A percentile compares a stretch with the other conserved stretches of the same genome.
phyloP scores from a whole-genome alignment of 768 basidiomycete species.

The Tulasnella sp. region DNA sequence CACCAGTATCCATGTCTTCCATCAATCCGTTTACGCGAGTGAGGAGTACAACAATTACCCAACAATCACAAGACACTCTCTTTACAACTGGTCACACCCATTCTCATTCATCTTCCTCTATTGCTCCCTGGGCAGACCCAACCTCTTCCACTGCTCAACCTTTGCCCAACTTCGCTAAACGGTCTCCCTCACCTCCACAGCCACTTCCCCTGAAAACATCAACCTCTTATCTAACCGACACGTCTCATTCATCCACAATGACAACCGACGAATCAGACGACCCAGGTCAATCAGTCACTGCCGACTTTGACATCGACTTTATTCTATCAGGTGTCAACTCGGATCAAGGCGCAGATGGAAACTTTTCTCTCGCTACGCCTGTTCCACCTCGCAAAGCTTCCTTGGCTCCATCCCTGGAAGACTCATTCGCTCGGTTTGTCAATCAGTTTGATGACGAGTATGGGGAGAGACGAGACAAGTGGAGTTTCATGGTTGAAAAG shows the following conservation, averaged over 20 bases:
- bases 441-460: constrained; percentile 29
- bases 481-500: constrained; percentile 25
- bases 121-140: not conserved
- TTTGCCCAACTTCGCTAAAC: too few species aligned
- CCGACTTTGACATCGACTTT: constrained; percentile 31
- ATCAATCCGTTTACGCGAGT: not conserved
- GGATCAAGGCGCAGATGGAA: not conserved
- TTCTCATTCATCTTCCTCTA: not conserved
- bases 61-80: not conserved
- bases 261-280: not conserved
- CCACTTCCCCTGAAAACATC: too few species aligned
- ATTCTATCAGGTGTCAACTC: constrained; percentile 24
- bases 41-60: not conserved
- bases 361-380: not conserved
- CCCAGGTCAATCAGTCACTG: constrained; percentile 1
- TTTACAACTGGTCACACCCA: not conserved
- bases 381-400: constrained; percentile 4
- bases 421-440: constrained; percentile 28
- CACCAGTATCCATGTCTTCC: not conserved
- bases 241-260: not conserved
- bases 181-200: not conserved
- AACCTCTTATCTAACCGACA: not conserved
- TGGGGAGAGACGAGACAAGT: constrained; percentile 25
- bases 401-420: constrained; percentile 18
- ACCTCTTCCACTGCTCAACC: too few species aligned